A percentile compares a stretch with the other conserved stretches of the same genome.
These are phyloP conservation scores for Vitis hybrid DNA, from an alignment of 177 flowering plant genomes.

Conservation along the genomic window DNA sequence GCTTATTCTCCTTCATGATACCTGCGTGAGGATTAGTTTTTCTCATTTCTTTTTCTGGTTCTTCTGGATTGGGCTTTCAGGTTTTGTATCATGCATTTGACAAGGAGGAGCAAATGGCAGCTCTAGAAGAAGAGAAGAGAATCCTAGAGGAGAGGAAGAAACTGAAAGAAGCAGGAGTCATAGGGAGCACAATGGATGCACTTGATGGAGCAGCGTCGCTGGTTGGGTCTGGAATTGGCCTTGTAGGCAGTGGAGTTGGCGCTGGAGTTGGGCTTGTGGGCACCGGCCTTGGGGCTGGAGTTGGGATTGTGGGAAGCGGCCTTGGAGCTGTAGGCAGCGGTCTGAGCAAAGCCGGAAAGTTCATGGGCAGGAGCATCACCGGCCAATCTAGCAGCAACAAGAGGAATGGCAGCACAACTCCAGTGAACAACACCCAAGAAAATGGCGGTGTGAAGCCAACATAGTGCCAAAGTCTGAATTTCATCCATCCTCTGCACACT, in stretches of 20 bases:
- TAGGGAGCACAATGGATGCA: conserved; percentile 98
- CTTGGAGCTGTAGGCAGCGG: conserved; percentile 80
- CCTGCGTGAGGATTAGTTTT: not conserved
- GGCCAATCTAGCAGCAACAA: conserved; percentile 53
- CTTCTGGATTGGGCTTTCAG: conserved; percentile 28
- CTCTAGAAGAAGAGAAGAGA: conserved; percentile 87
- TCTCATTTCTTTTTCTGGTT: not conserved
- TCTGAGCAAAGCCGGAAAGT: conserved; percentile 83
- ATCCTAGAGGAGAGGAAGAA: conserved; percentile 75
- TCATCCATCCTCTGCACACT: not conserved
- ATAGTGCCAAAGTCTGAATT: conserved; percentile 12
- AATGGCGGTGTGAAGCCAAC: conserved; percentile 69
- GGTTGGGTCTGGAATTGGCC: conserved; percentile 55
- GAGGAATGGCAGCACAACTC: conserved; percentile 65
- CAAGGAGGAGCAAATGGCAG: conserved; percentile 86
- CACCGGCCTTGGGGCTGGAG: conserved; percentile 58
- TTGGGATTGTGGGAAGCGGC: conserved; percentile 62
- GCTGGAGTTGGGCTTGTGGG: conserved; percentile 62
- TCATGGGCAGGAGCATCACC: conserved; percentile 87
- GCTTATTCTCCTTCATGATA: no score
- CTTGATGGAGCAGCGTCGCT: conserved; percentile 66
- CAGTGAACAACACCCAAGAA: conserved; percentile 50
- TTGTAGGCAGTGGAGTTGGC: conserved; percentile 45
- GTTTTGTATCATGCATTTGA: conserved; percentile 68
- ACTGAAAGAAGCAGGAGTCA: conserved; percentile 78